These are phyloP conservation scores for Harringtonia aguacate DNA, from an alignment of 2,329 filamentous ascomycete species.

Conservation along the genomic window DNA sequence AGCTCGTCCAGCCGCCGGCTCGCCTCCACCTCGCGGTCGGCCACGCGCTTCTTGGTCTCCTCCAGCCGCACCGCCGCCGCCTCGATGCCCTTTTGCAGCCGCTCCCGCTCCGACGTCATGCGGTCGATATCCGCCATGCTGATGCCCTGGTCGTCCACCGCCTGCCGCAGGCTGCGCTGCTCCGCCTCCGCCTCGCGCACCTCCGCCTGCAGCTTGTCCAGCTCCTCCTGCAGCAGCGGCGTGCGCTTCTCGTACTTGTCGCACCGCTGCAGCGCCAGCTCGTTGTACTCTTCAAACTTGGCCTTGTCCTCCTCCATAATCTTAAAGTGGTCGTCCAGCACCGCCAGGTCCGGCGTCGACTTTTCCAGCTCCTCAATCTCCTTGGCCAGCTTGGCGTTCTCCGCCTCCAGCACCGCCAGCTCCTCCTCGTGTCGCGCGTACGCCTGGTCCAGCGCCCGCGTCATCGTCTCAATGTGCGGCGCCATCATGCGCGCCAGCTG, in stretches of 20 bases:
- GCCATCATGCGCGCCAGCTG: conserved; percentile 63
- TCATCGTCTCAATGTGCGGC: conserved; percentile 83
- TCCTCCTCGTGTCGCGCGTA: conserved; percentile 81
- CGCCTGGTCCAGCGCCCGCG: conserved; percentile 70
- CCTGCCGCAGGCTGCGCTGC: conserved; percentile 65
- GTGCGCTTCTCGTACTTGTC: conserved; percentile 81
- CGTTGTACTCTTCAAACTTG: conserved; percentile 95
- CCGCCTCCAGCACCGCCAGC: conserved; percentile 73
- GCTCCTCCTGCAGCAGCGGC: conserved; percentile 73
- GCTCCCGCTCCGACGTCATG: conserved; percentile 91
- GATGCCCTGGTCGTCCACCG: conserved; percentile 86
- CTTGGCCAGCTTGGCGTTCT: conserved; percentile 68
- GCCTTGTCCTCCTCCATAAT: conserved; percentile 89
- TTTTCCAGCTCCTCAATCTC: conserved; percentile 89
- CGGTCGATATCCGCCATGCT: conserved; percentile 98
- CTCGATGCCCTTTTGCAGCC: conserved; percentile 82
- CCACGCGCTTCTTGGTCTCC: conserved; percentile 71
- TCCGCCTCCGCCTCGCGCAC: conserved; percentile 75
- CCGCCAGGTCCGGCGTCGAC: conserved; percentile 69
- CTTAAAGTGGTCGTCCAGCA: conserved; percentile 80
- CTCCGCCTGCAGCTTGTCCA: conserved; percentile 67
- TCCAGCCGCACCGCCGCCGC: conserved; percentile 65
- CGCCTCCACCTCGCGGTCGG: conserved; percentile 82
- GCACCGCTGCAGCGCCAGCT: conserved; percentile 69
- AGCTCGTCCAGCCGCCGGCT: conserved; percentile 80